A percentile compares a stretch with the other conserved stretches of the same genome.
These are phyloP conservation scores for Austroboletus niveus DNA, from an alignment of 1,284 basidiomycete genomes.

Conservation along the genomic window DNA sequence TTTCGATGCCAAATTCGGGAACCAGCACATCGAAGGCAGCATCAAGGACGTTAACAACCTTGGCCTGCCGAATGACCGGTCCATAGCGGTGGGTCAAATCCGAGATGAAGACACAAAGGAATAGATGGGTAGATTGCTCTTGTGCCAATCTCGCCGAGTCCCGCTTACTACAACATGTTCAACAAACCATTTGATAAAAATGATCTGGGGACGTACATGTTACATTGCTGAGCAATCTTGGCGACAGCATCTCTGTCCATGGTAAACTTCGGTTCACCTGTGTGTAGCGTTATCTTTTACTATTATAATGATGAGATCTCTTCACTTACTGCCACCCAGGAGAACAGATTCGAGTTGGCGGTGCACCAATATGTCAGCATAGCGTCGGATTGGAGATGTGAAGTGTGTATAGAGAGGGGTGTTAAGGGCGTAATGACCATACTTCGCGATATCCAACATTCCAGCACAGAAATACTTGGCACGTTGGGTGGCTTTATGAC, in stretches of 20 bases:
- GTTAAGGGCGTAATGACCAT: constrained; percentile 90
- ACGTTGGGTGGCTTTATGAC: constrained; percentile 85
- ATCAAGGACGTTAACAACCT: constrained; percentile 91
- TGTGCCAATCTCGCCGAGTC: constrained; percentile 90
- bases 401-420: constrained; percentile 96
- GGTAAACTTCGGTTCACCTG: constrained; percentile 82
- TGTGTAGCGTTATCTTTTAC: constrained; percentile 7
- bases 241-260: constrained; percentile 98
- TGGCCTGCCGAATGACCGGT: constrained; percentile 90
- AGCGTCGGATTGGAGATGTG: constrained; percentile 90
- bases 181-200: not conserved
- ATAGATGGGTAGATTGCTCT: constrained; percentile 95
- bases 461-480: constrained; percentile 99
- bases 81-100: constrained; percentile 94
- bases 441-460: constrained; percentile 99
- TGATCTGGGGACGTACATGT: constrained; percentile 62
- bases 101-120: constrained; percentile 89
- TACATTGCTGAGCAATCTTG: constrained; percentile 96
- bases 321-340: constrained; percentile 60
- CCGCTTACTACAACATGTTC: constrained; percentile 62
- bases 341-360: constrained; percentile 94
- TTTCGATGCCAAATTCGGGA: constrained; percentile 96
- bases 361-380: constrained; percentile 95
- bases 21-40: constrained; percentile 94
- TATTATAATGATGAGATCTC: not conserved